Base-by-base conservation (phyloP, 2,329 filamentous ascomycete genomes). In the Polytolypa hystricis region DNA sequence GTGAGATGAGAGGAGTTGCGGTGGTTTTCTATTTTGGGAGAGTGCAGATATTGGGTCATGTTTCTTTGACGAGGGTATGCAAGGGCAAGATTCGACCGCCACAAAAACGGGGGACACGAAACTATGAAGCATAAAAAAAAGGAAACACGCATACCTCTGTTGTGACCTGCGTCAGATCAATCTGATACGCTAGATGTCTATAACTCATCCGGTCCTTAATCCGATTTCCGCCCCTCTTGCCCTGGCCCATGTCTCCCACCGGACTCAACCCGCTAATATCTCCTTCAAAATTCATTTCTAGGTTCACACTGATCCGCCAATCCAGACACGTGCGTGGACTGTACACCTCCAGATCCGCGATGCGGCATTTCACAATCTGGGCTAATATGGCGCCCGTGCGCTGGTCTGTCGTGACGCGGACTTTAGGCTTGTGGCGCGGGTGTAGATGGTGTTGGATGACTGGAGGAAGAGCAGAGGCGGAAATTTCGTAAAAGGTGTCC, bases 151-250 rank as follows among this genome's bases (percentile, higher is more conserved):
- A 53, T 43, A 65, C 62, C 42, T 72, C 65, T 21, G 60, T 52
- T 30, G 55, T 81, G 28, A 98, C 91, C 57, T 95, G 87, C 0
- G 91, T 98, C 34, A 98, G 66, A 60, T 98, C 91, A 48, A 98
- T 73, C 55, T 91, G 84, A 55, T 93, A 95, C 37, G 76, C 77
- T 27, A 86, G 72, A 56, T 96, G 93, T 7, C 72, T 79, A 61
- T 98, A 98, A 54, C 84, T 93, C 55, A 98, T 67, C 12, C 91
- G 76, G 58, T 98, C 87, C 59, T 98, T 98, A 48, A 76, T 78
- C 5, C 87, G 77, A 50, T 84, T 79, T 31, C 43, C 54, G 10
- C 49, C 61, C 30, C 58, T 62, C 23, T 55, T 56, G 3, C 62
- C 64, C 7, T 50, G 47, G 4, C 51, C 49, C 25, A 57, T 58